Evolutionary conservation across 2,329 filamentous ascomycete genomes (phyloP), one percentile per base, ranked within the genome.

Genomic region (Drechslerella dactyloides): DNA sequence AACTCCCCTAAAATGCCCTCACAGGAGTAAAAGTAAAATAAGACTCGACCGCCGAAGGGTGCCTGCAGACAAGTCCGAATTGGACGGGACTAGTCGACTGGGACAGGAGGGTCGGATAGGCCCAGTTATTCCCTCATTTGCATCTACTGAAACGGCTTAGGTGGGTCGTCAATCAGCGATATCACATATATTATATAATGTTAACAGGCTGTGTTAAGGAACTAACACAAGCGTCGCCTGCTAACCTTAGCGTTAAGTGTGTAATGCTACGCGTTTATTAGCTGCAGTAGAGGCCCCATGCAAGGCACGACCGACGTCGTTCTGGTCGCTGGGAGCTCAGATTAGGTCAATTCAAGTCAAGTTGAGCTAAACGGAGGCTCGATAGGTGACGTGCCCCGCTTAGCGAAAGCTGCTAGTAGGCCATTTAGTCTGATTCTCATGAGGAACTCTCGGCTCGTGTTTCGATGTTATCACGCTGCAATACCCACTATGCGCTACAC

Each of bases 41-140:
- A 19, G 11, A 48, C 55, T 70, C 46, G 50, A 33, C 30, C 53
- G 57, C 51, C 58, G 66, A 70, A 58, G 54, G 66, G 40, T 40
- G 59, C 44, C 21, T 48, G 44, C 44, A 48, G 44, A 48, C 63
- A 8, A 33, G 27, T 33, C 8, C 48, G 55, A 60, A 27, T 54
- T 70, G 63, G 57, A 70, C 59, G 58, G 66, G 59, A 48, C 48
- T 46, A 19, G 44, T 55, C 68, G 27, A 33, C 27, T 33, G 27
- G 27, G 27, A 33, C 63, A 58, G 58, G 60, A 51, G 60, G 60
- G 60, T 51, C 60, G 60, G 55, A 65, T 48, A 21, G 4, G 6
- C 56, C 60, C 60, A 72, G 60, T 64, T 72, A 72, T 72, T 72
- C 68, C 68, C 68, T 72, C 68, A 72, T 65, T 60, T 65, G 44